Evolutionary conservation across 345 rosid genomes (phyloP).

Genomic region (Rhizophora apiculata): DNA sequence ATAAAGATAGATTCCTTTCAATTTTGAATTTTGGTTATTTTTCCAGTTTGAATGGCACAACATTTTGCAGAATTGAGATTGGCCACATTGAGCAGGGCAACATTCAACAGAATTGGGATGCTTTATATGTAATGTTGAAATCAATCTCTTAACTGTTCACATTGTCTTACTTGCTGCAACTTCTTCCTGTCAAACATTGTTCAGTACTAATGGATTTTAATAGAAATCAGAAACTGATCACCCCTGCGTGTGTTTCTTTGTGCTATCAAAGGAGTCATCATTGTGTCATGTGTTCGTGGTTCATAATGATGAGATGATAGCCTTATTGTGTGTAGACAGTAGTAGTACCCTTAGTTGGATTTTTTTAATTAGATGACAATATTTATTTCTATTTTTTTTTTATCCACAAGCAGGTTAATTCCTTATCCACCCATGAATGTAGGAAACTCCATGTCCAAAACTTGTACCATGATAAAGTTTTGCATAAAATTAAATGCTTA

Average conservation of each 20-base stretch:
- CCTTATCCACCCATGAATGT: neutral
- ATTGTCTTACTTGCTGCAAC: neutral
- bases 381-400: too few relatives aligned
- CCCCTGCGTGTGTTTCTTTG: neutral
- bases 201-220: neutral
- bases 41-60: too few relatives aligned
- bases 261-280: neutral
- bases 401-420: neutral
- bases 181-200: neutral
- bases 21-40: too few relatives aligned
- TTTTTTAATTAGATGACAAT: neutral
- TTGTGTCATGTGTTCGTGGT: neutral
- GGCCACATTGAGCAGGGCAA: too few relatives aligned
- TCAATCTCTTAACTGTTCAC: neutral
- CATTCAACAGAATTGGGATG: neutral
- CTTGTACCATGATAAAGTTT: neutral
- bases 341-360: neutral
- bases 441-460: neutral
- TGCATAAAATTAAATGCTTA: neutral
- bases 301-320: neutral
- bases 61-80: too few relatives aligned
- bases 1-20: too few relatives aligned
- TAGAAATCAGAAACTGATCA: neutral
- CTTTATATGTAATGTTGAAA: neutral
- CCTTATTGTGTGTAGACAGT: neutral